Evolutionary conservation across 2,329 filamentous ascomycete species (phyloP).

Genomic region (Aspergillus fischeri): DNA sequence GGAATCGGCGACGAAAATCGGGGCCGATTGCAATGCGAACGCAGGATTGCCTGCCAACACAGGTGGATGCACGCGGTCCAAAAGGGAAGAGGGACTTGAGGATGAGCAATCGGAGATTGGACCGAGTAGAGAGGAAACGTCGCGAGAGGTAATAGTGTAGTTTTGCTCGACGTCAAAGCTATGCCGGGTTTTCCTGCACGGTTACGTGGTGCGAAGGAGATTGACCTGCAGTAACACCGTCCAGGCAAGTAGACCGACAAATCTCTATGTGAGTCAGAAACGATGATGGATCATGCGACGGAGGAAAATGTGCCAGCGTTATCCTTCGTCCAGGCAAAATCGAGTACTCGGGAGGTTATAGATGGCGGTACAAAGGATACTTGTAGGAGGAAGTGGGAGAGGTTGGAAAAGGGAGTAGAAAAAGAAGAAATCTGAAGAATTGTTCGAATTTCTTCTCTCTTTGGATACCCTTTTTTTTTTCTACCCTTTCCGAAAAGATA

Average conservation of each 20-base stretch:
- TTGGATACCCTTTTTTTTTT: not conserved
- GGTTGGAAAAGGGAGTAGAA: not conserved
- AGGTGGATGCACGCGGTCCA: conserved; percentile 33
- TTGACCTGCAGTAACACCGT: conserved; percentile 23
- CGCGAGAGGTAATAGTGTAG: conserved; percentile 23
- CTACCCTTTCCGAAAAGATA: not conserved
- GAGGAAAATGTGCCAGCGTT: conserved; percentile 13
- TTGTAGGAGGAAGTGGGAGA: not conserved
- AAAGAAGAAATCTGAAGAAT: not conserved
- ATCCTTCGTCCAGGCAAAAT: conserved; percentile 9
- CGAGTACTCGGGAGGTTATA: conserved; percentile 5
- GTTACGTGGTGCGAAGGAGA: conserved; percentile 32
- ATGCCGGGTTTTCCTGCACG: conserved; percentile 28
- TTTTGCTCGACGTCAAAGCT: conserved; percentile 25
- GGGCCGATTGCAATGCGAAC: conserved; percentile 18
- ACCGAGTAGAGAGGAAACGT: conserved; percentile 17
- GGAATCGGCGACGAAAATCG: conserved; percentile 24
- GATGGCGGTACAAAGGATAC: not conserved
- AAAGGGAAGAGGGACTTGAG: conserved; percentile 24
- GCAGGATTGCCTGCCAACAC: conserved; percentile 32
- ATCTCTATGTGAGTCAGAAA: conserved; percentile 16
- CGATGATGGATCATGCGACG: conserved; percentile 26
- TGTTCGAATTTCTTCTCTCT: not conserved
- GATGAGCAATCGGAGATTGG: conserved; percentile 28
- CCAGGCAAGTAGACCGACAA: conserved; percentile 6